Conservation (phyloP, 495 filamentous ascomycete genomes). For the Xeromyces bisporus region DNA sequence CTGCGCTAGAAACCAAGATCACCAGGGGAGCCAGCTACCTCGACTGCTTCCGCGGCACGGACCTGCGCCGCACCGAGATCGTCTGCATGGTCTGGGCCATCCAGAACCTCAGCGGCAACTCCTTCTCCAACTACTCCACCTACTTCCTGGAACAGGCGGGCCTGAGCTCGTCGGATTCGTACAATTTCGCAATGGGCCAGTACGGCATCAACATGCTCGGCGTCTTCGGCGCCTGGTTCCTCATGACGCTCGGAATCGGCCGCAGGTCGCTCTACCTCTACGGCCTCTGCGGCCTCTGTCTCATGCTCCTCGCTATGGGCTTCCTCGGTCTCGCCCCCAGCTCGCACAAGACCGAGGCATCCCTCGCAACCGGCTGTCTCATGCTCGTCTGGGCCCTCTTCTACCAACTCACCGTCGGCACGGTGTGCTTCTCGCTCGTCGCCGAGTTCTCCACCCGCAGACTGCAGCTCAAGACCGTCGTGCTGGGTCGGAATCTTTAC, state of each 20-base stretch:
- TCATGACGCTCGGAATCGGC: conserved; percentile 52
- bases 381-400: conserved; percentile 57
- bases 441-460: conserved; percentile 57
- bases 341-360: conserved; percentile 31
- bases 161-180: conserved; percentile 38
- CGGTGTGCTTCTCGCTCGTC: conserved; percentile 64
- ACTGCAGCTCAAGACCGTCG: conserved; percentile 63
- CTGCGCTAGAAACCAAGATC: conserved; percentile 53
- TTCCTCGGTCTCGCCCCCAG: conserved; percentile 51
- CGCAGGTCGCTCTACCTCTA: conserved; percentile 55
- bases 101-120: conserved; percentile 63
- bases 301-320: conserved; percentile 54
- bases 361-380: conserved; percentile 52
- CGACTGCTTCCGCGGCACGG: conserved; percentile 61
- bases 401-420: conserved; percentile 63
- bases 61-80: conserved; percentile 62
- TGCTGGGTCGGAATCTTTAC: conserved; percentile 53
- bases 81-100: conserved; percentile 71
- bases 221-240: conserved; percentile 54
- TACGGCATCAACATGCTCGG: conserved; percentile 62
- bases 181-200: conserved; percentile 55
- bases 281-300: conserved; percentile 46
- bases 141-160: conserved; percentile 67
- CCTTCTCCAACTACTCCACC: conserved; percentile 66
- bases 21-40: conserved; percentile 50